A percentile compares a stretch with the other conserved stretches of the same genome.
phyloP scores from a whole-genome alignment of 2,329 filamentous ascomycete species.

The Talaromyces sp. region DNA sequence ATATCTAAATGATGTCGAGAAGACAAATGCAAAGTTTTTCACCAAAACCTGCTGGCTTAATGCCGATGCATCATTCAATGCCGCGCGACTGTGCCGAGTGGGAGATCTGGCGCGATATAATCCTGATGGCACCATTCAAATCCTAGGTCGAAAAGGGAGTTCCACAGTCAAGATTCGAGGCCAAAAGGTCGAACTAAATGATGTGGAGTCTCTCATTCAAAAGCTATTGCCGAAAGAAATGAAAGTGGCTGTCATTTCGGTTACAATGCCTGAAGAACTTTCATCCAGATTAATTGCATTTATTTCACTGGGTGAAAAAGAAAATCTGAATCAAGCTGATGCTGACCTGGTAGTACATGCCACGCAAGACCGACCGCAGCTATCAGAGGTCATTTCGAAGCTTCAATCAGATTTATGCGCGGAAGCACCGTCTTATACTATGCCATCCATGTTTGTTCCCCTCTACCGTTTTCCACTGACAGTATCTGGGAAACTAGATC shows the following conservation, averaged over 20 bases:
- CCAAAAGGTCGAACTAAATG: constrained; percentile 28
- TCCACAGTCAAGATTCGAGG: constrained; percentile 28
- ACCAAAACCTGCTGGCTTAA: not conserved
- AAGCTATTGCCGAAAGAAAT: not conserved
- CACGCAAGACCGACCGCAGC: too few species aligned
- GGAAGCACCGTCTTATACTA: not conserved
- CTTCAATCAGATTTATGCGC: too few species aligned
- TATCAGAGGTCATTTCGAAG: too few species aligned
- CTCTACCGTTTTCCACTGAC: constrained; percentile 5
- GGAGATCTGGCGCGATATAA: constrained; percentile 28
- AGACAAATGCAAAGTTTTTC: constrained; percentile 20
- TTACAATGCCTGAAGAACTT: not conserved
- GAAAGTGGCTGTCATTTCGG: not conserved
- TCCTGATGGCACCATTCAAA: constrained; percentile 21
- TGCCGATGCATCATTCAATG: not conserved
- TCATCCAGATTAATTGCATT: not conserved
- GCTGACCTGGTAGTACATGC: too few species aligned
- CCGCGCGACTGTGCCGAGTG: constrained; percentile 24
- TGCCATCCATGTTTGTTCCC: constrained; percentile 3
- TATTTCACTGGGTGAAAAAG: not conserved
- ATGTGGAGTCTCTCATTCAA: constrained; percentile 20
- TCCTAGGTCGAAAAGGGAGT: constrained; percentile 25
- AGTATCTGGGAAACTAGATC: constrained; percentile 6
- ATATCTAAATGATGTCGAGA: constrained; percentile 21
- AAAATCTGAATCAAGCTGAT: too few species aligned